Percentiles rank a stretch among this genome's conserved stretches.
phyloP scores from a whole-genome alignment of 257 asterid genomes.

The Primulina eburnea region DNA sequence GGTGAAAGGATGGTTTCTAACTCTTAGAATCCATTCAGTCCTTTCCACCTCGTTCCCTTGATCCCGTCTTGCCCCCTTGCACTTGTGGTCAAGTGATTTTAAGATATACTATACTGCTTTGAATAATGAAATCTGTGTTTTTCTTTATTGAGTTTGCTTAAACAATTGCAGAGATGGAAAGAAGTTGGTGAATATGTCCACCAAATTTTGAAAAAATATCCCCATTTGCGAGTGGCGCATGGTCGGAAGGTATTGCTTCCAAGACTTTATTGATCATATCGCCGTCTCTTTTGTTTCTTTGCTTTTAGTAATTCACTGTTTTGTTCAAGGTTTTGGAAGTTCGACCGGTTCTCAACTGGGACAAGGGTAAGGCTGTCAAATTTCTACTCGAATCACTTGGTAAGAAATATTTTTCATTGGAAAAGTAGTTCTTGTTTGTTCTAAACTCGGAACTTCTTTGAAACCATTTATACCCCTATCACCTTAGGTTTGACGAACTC shows the following conservation, averaged over 20 bases:
- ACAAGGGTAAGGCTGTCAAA: constrained; percentile 95
- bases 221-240: constrained; percentile 81
- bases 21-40: too few species aligned
- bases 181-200: constrained; percentile 53
- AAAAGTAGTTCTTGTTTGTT: not conserved
- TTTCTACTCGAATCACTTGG: constrained; percentile 92
- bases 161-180: constrained; percentile 56
- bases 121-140: too few species aligned
- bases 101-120: too few species aligned
- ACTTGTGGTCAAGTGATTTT: too few species aligned
- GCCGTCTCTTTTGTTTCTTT: not conserved
- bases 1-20: too few species aligned
- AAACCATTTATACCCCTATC: not conserved
- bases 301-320: constrained; percentile 3
- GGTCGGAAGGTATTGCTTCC: constrained; percentile 78
- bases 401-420: constrained; percentile 32
- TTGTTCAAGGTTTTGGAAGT: constrained; percentile 74
- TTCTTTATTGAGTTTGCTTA: not conserved
- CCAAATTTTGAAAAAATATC: constrained; percentile 59
- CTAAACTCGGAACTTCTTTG: not conserved
- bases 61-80: too few species aligned
- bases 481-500: constrained; percentile 58
- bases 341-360: constrained; percentile 88
- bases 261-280: not conserved
- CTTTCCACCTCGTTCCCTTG: too few species aligned